These are phyloP conservation scores for Verticillium zaregamsianum DNA, from an alignment of 2,329 filamentous ascomycete species.

Conservation along the genomic window DNA sequence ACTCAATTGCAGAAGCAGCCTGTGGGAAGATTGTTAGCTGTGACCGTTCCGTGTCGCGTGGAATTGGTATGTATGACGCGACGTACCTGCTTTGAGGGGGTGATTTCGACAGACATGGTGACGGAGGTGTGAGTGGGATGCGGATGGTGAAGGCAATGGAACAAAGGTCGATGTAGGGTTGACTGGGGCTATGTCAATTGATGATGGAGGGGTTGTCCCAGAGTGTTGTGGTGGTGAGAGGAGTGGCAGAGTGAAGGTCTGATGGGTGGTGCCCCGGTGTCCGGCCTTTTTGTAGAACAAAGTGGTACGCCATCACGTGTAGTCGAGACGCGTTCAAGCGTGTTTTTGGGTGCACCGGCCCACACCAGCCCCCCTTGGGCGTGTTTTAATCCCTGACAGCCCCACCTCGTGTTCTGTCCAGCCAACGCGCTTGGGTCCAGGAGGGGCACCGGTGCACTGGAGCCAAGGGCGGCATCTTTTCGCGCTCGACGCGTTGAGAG, in stretches of 20 bases:
- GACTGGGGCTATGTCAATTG: slow-evolving; percentile 3
- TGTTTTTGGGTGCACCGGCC: slow-evolving; percentile 7
- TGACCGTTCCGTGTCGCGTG: not conserved
- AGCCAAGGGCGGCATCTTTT: not conserved
- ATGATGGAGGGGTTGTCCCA: not conserved
- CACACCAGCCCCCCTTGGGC: not conserved
- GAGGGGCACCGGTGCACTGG: not conserved
- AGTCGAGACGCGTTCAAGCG: slow-evolving; percentile 10
- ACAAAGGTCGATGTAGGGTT: not conserved
- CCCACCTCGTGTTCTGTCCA: not conserved
- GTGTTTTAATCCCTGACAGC: not conserved
- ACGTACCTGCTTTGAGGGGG: slow-evolving; percentile 49
- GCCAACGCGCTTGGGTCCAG: not conserved
- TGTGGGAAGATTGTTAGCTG: slow-evolving; percentile 38
- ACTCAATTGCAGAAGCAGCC: slow-evolving; percentile 83
- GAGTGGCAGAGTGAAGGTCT: not conserved
- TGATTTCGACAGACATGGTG: slow-evolving; percentile 72
- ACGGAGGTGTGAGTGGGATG: not conserved
- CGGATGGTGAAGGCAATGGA: slow-evolving; percentile 3
- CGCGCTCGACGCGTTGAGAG: not conserved
- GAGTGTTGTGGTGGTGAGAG: slow-evolving; percentile 3
- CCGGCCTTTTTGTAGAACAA: slow-evolving; percentile 12
- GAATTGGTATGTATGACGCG: not conserved
- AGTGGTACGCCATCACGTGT: slow-evolving; percentile 6
- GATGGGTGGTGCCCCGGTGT: not conserved